These are phyloP conservation scores for Aspergillus tanneri DNA, from an alignment of 2,329 filamentous ascomycete genomes.

Conservation along the genomic window DNA sequence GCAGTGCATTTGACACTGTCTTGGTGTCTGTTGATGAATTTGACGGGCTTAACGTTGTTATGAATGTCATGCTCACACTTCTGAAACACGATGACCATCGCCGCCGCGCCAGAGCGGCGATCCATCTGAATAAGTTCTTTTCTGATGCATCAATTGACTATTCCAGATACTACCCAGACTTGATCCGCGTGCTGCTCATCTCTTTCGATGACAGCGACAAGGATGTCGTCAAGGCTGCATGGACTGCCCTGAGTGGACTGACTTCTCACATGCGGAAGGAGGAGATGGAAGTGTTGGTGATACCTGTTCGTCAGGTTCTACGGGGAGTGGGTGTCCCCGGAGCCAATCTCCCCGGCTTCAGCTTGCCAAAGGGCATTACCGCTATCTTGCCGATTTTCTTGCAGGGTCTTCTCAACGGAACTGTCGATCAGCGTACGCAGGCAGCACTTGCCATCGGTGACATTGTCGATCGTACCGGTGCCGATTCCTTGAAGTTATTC, in stretches of 20 bases:
- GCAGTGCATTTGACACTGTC: constrained; percentile 81
- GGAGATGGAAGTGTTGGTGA: constrained; percentile 92
- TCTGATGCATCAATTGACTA: constrained; percentile 77
- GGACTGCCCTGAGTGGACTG: constrained; percentile 81
- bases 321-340: constrained; percentile 87
- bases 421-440: constrained; percentile 84
- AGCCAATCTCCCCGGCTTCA: constrained; percentile 80
- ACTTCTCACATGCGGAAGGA: constrained; percentile 91
- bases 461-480: constrained; percentile 87
- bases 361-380: constrained; percentile 92
- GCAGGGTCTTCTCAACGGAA: constrained; percentile 96
- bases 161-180: constrained; percentile 92
- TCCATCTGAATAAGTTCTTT: constrained; percentile 85
- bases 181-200: constrained; percentile 84
- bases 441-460: constrained; percentile 92
- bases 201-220: constrained; percentile 85
- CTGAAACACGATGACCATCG: constrained; percentile 91
- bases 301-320: constrained; percentile 80
- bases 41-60: constrained; percentile 90
- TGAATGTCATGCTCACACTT: constrained; percentile 86
- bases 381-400: constrained; percentile 95
- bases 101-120: constrained; percentile 73
- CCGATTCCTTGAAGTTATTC: constrained; percentile 84
- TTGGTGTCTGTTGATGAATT: constrained; percentile 91
- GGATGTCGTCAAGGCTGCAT: constrained; percentile 84